These are phyloP conservation scores for Piloderma croceum DNA, from an alignment of 768 basidiomycete species.

Conservation along the genomic window DNA sequence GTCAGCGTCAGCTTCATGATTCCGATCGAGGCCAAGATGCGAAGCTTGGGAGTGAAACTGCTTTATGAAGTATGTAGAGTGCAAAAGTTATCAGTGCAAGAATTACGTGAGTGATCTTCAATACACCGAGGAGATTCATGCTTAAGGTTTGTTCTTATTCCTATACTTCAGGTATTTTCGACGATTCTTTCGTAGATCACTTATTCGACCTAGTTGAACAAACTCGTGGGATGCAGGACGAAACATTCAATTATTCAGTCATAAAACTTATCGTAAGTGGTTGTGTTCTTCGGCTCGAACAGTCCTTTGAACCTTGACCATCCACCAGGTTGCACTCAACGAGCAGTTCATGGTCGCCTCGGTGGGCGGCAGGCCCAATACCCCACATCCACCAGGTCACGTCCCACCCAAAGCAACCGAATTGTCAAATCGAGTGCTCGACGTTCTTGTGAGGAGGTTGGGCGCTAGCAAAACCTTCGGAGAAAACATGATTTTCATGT, in stretches of 20 bases:
- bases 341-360: slow-evolving; percentile 98
- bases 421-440: slow-evolving; percentile 71
- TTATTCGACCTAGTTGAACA: slow-evolving; percentile 92
- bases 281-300: not conserved
- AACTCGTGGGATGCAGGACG: slow-evolving; percentile 82
- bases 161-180: slow-evolving; percentile 57
- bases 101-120: slow-evolving; percentile 57
- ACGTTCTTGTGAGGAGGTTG: slow-evolving; percentile 76
- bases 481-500: slow-evolving; percentile 98
- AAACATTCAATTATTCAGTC: slow-evolving; percentile 90
- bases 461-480: slow-evolving; percentile 93
- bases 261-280: slow-evolving; percentile 84
- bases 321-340: slow-evolving; percentile 75
- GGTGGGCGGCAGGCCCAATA: slow-evolving; percentile 29
- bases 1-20: slow-evolving; percentile 35
- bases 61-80: slow-evolving; percentile 93
- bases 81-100: slow-evolving; percentile 71
- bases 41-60: slow-evolving; percentile 63
- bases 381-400: slow-evolving; percentile 12
- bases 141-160: slow-evolving; percentile 2
- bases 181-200: slow-evolving; percentile 79
- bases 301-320: slow-evolving; percentile 5
- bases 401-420: slow-evolving; percentile 30
- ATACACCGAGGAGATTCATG: not conserved
- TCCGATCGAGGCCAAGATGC: slow-evolving; percentile 80